Conservation (phyloP, 225 moss, liverwort and hornwort species). For the Polytrichum formosum region DNA sequence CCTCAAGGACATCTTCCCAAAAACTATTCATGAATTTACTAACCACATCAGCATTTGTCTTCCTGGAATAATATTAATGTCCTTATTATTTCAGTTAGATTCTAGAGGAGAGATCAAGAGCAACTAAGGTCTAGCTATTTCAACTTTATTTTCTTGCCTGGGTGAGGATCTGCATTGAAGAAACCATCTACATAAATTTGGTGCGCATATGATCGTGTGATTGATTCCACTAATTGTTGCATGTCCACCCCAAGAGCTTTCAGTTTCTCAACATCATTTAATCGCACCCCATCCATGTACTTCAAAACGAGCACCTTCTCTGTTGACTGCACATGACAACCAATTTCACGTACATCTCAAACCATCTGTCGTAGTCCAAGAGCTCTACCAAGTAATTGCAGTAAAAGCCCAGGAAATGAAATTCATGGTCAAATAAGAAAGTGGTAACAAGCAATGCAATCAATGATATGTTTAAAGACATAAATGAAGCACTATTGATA, state of each 20-base stretch:
- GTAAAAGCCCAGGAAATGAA: too few relatives aligned
- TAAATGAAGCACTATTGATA: too few relatives aligned
- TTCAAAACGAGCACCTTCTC: slow-evolving; percentile 84
- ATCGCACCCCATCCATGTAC: slow-evolving; percentile 96
- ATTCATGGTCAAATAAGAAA: too few relatives aligned
- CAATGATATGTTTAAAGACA: too few relatives aligned
- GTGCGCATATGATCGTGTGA: slow-evolving; percentile 91
- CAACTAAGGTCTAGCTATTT: too few relatives aligned
- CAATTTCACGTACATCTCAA: too few relatives aligned
- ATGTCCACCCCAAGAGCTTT: slow-evolving; percentile 76
- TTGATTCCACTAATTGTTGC: slow-evolving; percentile 78
- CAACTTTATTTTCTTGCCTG: slow-evolving; percentile 42
- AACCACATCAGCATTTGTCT: neutral
- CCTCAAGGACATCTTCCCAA: neutral
- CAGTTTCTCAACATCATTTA: slow-evolving; percentile 75
- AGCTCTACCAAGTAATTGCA: too few relatives aligned
- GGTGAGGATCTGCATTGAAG: slow-evolving; percentile 99
- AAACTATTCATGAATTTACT: neutral
- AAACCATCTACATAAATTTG: slow-evolving; percentile 97
- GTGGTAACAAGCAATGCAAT: too few relatives aligned
- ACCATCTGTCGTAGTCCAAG: too few relatives aligned
- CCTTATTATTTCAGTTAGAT: too few relatives aligned
- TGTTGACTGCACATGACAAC: slow-evolving; percentile 51
- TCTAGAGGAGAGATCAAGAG: too few relatives aligned
- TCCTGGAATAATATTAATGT: neutral